A percentile compares a stretch with the other conserved stretches of the same genome.
Evolutionary conservation across 2,329 filamentous ascomycete genomes (phyloP).

Genomic region (Metarhizium album): DNA sequence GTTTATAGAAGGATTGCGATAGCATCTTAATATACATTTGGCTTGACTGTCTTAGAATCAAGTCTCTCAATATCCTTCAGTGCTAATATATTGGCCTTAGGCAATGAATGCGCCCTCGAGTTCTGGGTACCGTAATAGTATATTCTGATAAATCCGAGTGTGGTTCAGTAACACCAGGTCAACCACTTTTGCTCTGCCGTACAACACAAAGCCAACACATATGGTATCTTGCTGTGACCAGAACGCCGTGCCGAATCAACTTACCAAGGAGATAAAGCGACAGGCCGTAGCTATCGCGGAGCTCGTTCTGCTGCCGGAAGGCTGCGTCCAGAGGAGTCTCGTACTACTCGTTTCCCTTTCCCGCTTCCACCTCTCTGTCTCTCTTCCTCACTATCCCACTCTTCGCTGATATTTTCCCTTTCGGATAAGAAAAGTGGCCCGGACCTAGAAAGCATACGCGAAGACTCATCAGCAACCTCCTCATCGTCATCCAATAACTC

Average conservation of each 20-base stretch:
- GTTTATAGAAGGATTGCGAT: constrained; percentile 15
- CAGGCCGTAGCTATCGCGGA: constrained; percentile 18
- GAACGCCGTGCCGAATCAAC: constrained; percentile 5
- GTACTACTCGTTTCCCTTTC: constrained; percentile 33
- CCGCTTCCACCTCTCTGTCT: constrained; percentile 26
- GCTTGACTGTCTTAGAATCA: not conserved
- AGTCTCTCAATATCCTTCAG: not conserved
- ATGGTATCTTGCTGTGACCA: constrained; percentile 7
- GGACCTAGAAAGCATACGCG: constrained; percentile 44
- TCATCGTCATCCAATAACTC: constrained; percentile 52
- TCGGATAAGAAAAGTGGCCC: constrained; percentile 20
- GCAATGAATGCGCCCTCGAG: too few relatives aligned
- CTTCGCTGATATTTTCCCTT: constrained; percentile 16
- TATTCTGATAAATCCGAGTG: constrained; percentile 6
- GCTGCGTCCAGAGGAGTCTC: constrained; percentile 39
- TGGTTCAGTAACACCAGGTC: not conserved
- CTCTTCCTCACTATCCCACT: constrained; percentile 37
- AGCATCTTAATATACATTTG: not conserved
- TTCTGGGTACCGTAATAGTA: not conserved
- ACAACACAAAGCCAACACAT: constrained; percentile 8
- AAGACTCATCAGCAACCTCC: constrained; percentile 38
- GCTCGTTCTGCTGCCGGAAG: constrained; percentile 44
- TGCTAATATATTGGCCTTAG: not conserved
- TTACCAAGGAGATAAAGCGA: not conserved
- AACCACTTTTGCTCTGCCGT: not conserved